phyloP scores from a whole-genome alignment of 2,329 filamentous ascomycete genomes.

The Pseudogymnoascus sp. region DNA sequence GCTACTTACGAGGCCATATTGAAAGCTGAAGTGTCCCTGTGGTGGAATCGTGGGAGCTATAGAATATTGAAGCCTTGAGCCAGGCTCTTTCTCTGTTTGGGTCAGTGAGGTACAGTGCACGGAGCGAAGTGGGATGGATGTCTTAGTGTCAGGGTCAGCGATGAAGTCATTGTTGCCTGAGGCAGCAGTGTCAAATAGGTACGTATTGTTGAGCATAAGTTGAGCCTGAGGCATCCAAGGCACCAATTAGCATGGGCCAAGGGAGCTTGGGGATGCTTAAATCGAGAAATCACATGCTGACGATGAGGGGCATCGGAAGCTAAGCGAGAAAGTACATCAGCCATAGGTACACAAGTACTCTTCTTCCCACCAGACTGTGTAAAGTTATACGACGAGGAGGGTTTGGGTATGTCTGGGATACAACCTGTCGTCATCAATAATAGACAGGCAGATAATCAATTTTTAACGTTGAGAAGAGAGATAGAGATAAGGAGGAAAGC shows the following conservation, averaged over 20 bases:
- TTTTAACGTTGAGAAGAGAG: neutral
- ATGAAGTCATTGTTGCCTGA: conserved; percentile 8
- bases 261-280: neutral
- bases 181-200: neutral
- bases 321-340: conserved; percentile 1
- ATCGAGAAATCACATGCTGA: neutral
- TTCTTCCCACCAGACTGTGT: neutral
- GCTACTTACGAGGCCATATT: neutral
- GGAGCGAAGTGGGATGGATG: neutral
- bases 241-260: neutral
- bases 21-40: neutral
- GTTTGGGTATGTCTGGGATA: neutral
- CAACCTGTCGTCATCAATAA: neutral
- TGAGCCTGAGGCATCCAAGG: neutral
- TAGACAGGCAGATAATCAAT: neutral
- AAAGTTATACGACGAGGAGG: neutral
- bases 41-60: neutral
- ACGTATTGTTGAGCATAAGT: neutral
- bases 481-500: neutral
- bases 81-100: neutral
- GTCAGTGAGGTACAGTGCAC: neutral
- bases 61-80: neutral
- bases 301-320: neutral
- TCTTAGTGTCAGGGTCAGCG: neutral
- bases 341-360: neutral